These are phyloP conservation scores for Luvunga scandens DNA, from an alignment of 345 rosid species.

Conservation along the genomic window DNA sequence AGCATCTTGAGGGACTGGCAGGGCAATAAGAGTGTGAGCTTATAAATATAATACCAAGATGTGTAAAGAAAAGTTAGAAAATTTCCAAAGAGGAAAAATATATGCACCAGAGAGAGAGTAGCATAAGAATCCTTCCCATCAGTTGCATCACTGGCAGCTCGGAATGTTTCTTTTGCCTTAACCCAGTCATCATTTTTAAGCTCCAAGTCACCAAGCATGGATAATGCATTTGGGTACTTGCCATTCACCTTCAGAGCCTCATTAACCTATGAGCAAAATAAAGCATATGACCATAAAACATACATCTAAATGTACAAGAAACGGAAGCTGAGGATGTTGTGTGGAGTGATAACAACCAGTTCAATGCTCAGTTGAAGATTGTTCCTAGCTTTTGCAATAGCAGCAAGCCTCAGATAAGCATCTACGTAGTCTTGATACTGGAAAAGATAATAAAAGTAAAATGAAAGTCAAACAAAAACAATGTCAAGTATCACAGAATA, in stretches of 20 bases:
- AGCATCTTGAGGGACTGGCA: neutral
- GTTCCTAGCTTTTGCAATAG: slow-evolving; percentile 81
- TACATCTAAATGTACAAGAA: neutral
- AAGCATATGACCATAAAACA: slow-evolving; percentile 14
- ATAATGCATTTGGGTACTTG: slow-evolving; percentile 81
- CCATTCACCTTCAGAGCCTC: slow-evolving; percentile 91
- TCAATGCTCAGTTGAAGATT: slow-evolving; percentile 92
- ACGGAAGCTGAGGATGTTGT: neutral
- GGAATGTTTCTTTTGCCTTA: slow-evolving; percentile 95
- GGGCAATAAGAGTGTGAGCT: neutral
- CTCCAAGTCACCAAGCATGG: slow-evolving; percentile 96
- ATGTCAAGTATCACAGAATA: slow-evolving; percentile 1
- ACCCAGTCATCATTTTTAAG: slow-evolving; percentile 99
- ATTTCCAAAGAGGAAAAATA: neutral
- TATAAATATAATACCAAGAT: neutral
- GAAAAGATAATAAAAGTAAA: slow-evolving; percentile 19
- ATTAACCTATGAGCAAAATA: slow-evolving; percentile 48
- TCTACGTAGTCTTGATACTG: slow-evolving; percentile 93
- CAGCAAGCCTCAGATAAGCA: slow-evolving; percentile 95
- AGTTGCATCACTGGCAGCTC: slow-evolving; percentile 92
- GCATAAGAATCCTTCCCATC: slow-evolving; percentile 98
- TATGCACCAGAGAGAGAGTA: slow-evolving; percentile 76
- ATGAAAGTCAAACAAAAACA: slow-evolving; percentile 15
- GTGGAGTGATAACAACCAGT: slow-evolving; percentile 51
- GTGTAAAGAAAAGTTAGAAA: neutral